phyloP scores from a whole-genome alignment of 2,329 filamentous ascomycete species.

The Fusarium algeriense region DNA sequence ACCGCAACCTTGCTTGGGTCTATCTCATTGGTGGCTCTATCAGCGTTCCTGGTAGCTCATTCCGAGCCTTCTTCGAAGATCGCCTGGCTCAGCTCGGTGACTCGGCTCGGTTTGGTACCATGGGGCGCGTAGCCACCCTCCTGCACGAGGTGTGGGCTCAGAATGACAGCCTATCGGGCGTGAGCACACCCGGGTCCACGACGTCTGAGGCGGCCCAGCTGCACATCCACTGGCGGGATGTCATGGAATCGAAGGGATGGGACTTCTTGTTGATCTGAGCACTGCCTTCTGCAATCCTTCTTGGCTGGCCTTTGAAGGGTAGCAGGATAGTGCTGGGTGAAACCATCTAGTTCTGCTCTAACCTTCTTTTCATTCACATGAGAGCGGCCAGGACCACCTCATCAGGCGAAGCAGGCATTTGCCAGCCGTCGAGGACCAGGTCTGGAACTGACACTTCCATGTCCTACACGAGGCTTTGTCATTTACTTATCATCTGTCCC shows the following conservation, averaged over 20 bases:
- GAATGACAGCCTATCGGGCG: conserved; percentile 67
- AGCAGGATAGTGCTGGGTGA: conserved; percentile 38
- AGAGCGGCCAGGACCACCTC: conserved; percentile 44
- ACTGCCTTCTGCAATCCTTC: conserved; percentile 41
- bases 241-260: conserved; percentile 92
- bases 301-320: conserved; percentile 56
- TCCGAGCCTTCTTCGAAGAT: conserved; percentile 83
- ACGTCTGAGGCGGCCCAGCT: conserved; percentile 61
- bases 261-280: conserved; percentile 88
- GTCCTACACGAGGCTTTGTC: conserved; percentile 17
- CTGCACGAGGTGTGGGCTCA: conserved; percentile 88
- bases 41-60: conserved; percentile 77
- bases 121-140: conserved; percentile 83
- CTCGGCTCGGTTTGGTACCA: conserved; percentile 82
- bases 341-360: conserved; percentile 35
- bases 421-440: conserved; percentile 46
- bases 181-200: conserved; percentile 53
- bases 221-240: conserved; percentile 92
- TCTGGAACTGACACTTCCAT: conserved; percentile 9
- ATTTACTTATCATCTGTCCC: conserved; percentile 43
- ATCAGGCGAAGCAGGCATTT: conserved; percentile 55
- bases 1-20: conserved; percentile 93
- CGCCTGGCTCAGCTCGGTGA: conserved; percentile 82
- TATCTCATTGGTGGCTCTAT: conserved; percentile 88
- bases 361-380: conserved; percentile 40